Base-by-base conservation (phyloP, 2,329 filamentous ascomycete genomes). In the Cryphonectria japonica region DNA sequence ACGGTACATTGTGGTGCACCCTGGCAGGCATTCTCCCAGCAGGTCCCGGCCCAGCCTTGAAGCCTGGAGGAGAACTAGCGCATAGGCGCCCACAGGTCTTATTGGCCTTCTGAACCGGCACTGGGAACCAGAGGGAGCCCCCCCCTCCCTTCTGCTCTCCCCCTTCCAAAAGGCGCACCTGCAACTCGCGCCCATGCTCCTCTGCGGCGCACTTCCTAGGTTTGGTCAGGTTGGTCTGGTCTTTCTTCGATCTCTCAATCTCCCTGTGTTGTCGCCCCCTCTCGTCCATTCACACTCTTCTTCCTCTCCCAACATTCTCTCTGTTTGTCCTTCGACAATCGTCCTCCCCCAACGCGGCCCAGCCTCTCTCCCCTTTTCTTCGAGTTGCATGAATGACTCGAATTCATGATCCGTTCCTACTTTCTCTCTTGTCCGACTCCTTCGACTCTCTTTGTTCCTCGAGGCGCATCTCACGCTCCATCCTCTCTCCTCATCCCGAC, bases 371-470 rank as follows among this genome's bases (percentile, higher is more conserved):
- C 54, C 63, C 54, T 37, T 39, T 39, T n/a, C 16, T 57, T 52
- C 71, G 69, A 72, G 61, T 69, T 68, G 69, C 71, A 73, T 73
- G 71, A 71, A 73, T 69, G 66, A 69, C 67, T 68, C 69, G 66
- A 66, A 54, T 73, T 73, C 71, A 73, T 73, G 66, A 57, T 69
- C 63, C 65, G 59, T 71, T 65, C 46, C 41, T 52, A 67, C 64
- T 29, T 50, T 67, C 62, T 73, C 69, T 66, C 71, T 73, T 73
- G 73, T 70, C 75, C 75, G 72, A 71, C 72, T 72, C 74, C 74
- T 74, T 75, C 73, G 41, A 70, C 73, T 71, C 72, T 73, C 76
- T 76, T 77, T 76, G 76, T 76, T 68, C 75, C 74, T 76, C 77
- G 75, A 78, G 76, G 75, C 78, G 76, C 76, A 77, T 76, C 75